Conservation (phyloP, 768 basidiomycete genomes). For the Coprinopsis marcescibilis region DNA sequence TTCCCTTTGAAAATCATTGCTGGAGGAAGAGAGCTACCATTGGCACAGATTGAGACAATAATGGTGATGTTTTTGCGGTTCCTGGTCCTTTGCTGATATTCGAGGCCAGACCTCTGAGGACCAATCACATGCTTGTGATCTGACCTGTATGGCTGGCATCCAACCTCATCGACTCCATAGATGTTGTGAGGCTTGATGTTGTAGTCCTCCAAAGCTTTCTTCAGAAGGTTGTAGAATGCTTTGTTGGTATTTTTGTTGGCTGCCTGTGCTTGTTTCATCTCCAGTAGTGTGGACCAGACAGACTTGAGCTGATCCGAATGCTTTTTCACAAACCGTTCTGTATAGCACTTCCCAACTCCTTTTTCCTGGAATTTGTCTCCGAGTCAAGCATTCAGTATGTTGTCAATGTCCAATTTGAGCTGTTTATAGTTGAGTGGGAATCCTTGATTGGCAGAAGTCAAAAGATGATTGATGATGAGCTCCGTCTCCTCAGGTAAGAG, state of each 20-base stretch:
- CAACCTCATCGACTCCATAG: neutral
- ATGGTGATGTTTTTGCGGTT: slow-evolving; percentile 30
- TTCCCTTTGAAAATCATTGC: slow-evolving; percentile 36
- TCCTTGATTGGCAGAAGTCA: neutral
- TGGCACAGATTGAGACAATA: slow-evolving; percentile 29
- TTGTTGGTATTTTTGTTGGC: neutral
- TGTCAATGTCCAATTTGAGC: neutral
- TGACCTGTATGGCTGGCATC: slow-evolving; percentile 13
- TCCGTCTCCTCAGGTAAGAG: neutral
- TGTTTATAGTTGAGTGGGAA: neutral
- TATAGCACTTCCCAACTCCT: neutral
- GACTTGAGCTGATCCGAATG: neutral
- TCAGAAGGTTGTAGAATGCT: neutral
- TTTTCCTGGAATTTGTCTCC: neutral
- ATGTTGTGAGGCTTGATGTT: neutral
- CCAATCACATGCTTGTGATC: slow-evolving; percentile 28
- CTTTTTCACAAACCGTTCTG: neutral
- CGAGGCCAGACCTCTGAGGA: slow-evolving; percentile 13
- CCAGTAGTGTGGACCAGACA: neutral
- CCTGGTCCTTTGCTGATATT: slow-evolving; percentile 26
- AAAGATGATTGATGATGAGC: neutral
- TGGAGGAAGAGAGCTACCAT: slow-evolving; percentile 32
- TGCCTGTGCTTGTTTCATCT: neutral
- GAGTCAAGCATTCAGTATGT: neutral
- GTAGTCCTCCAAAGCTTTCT: neutral